Conservation (phyloP, 495 filamentous ascomycete genomes). For the Penicillium cosmopolitanum region DNA sequence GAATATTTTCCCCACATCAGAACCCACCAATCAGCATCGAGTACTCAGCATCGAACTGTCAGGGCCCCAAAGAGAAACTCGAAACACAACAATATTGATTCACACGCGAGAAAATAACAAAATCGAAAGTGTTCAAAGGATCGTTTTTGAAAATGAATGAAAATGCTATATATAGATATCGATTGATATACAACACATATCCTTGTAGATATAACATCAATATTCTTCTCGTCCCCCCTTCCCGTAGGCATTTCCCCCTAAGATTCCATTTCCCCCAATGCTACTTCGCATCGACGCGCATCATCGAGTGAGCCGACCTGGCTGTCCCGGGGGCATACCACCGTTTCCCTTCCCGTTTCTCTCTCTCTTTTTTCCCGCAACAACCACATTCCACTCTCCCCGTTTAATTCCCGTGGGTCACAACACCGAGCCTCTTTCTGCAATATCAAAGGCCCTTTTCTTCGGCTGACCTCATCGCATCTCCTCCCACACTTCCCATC, state of each 20-base stretch:
- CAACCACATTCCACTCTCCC: conserved; percentile 30
- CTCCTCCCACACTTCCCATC: conserved; percentile 17
- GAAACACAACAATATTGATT: conserved; percentile 6
- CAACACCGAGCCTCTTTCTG: conserved; percentile 27
- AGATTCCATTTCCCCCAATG: too few relatives aligned
- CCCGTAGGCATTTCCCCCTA: too few relatives aligned
- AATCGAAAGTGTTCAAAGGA: too few relatives aligned
- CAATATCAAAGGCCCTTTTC: conserved; percentile 12
- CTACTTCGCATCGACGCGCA: background rate
- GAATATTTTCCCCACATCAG: conserved; percentile 9
- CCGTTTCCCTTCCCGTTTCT: conserved; percentile 5
- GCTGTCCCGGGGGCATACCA: background rate
- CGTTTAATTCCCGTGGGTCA: conserved; percentile 34
- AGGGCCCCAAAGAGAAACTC: conserved; percentile 3
- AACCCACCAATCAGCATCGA: conserved; percentile 19
- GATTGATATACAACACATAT: too few relatives aligned
- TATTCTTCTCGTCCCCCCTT: too few relatives aligned
- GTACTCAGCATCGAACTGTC: conserved; percentile 12
- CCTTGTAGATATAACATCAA: too few relatives aligned
- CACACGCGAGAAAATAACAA: background rate
- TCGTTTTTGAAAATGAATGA: too few relatives aligned
- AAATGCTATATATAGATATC: too few relatives aligned
- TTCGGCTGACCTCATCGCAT: conserved; percentile 39
- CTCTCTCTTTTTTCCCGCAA: conserved; percentile 22
- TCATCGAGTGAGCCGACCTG: background rate